Percentiles rank a stretch among this genome's conserved stretches.
These are phyloP conservation scores for Beauveria scarabaeidicola DNA, from an alignment of 2,329 filamentous ascomycete species.

Conservation along the genomic window DNA sequence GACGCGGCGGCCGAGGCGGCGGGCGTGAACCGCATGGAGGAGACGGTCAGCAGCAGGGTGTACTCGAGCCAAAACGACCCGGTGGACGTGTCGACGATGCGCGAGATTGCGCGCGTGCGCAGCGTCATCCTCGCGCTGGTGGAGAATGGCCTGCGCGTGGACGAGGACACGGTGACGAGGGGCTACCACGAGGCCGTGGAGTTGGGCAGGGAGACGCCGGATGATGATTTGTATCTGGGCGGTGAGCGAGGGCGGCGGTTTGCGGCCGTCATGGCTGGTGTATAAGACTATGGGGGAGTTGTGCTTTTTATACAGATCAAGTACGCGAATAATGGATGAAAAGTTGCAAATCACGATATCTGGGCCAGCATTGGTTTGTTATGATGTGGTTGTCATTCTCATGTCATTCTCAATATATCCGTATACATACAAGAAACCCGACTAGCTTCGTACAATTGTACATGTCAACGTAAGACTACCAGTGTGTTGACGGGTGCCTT, in stretches of 20 bases:
- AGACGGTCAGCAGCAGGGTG: slow-evolving; percentile 73
- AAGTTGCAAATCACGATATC: too few species aligned
- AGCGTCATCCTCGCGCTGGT: slow-evolving; percentile 78
- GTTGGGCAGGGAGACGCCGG: slow-evolving; percentile 53
- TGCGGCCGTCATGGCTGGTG: slow-evolving; percentile 30
- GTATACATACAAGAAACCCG: background rate
- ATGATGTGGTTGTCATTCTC: background rate
- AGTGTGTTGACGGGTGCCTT: too few species aligned
- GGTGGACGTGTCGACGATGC: slow-evolving; percentile 66
- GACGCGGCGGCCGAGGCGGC: slow-evolving; percentile 39
- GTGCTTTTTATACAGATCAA: background rate
- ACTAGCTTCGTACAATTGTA: background rate
- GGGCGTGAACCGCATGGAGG: slow-evolving; percentile 78
- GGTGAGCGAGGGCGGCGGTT: slow-evolving; percentile 47
- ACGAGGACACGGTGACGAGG: slow-evolving; percentile 78
- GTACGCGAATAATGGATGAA: background rate
- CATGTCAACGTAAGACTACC: background rate
- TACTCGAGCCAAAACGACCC: slow-evolving; percentile 94
- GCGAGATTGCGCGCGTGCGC: slow-evolving; percentile 78
- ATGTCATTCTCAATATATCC: background rate
- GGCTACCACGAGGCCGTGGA: slow-evolving; percentile 79
- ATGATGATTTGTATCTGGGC: slow-evolving; percentile 52
- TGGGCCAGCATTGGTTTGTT: background rate
- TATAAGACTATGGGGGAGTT: slow-evolving; percentile 4
- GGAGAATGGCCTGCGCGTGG: slow-evolving; percentile 72